Conservation (phyloP, 768 basidiomycete species). For the Gymnopilus junonius region DNA sequence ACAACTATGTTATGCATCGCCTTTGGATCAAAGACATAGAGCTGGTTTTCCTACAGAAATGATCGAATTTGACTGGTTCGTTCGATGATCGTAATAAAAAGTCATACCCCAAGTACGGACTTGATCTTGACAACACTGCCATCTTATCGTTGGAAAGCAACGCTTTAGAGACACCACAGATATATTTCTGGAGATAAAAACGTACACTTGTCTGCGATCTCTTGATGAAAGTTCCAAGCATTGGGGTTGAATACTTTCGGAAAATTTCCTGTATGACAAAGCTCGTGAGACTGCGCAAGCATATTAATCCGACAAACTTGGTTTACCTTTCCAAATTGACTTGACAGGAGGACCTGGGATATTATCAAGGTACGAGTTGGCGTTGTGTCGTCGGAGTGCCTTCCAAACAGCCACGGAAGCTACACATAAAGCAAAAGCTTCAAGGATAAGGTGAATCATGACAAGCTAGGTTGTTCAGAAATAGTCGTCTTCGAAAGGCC, state of each 20-base stretch:
- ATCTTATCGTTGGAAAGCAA: slow-evolving; percentile 18
- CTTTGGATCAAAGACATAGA: slow-evolving; percentile 48
- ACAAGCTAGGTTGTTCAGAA: neutral
- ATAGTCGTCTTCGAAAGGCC: neutral
- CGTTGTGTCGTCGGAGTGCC: slow-evolving; percentile 14
- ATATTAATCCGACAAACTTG: neutral
- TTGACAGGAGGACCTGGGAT: slow-evolving; percentile 41
- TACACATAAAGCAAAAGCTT: neutral
- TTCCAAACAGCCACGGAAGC: slow-evolving; percentile 21
- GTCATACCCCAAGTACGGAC: slow-evolving; percentile 35
- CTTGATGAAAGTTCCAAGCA: slow-evolving; percentile 38
- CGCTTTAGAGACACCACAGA: neutral
- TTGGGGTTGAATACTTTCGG: slow-evolving; percentile 32
- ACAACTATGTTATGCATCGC: slow-evolving; percentile 50
- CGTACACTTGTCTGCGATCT: slow-evolving; percentile 34
- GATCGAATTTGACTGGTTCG: neutral
- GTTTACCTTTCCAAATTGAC: slow-evolving; percentile 37
- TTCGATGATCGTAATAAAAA: neutral
- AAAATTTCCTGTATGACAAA: slow-evolving; percentile 31
- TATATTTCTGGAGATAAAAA: neutral
- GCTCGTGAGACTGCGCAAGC: neutral
- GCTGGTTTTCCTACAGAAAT: slow-evolving; percentile 27
- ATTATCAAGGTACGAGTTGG: slow-evolving; percentile 35
- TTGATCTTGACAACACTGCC: slow-evolving; percentile 33
- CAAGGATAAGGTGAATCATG: slow-evolving; percentile 1